These are phyloP conservation scores for Onygenales sp. DNA, from an alignment of 2,329 filamentous ascomycete genomes.

Conservation along the genomic window DNA sequence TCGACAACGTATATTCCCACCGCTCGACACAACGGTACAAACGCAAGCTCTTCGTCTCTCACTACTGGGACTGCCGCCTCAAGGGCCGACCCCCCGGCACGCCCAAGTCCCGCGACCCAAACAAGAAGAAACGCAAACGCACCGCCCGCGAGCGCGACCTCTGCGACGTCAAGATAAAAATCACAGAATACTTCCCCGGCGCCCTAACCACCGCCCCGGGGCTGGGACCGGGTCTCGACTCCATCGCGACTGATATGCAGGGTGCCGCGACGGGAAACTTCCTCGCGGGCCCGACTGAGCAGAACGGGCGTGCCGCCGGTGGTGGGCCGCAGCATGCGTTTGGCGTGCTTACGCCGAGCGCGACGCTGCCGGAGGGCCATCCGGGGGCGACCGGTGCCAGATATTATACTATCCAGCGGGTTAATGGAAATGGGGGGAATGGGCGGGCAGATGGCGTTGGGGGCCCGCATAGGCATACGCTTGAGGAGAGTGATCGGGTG, in stretches of 20 bases:
- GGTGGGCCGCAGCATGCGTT: conserved; percentile 21
- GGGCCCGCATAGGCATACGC: conserved; percentile 63
- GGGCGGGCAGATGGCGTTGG: conserved; percentile 60
- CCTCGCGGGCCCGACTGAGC: conserved; percentile 1
- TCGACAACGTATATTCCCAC: conserved; percentile 79
- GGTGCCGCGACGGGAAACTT: neutral
- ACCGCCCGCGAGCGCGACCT: conserved; percentile 64
- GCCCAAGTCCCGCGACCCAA: conserved; percentile 67
- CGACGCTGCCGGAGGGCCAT: conserved; percentile 33
- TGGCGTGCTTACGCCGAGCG: conserved; percentile 34
- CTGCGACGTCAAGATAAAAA: conserved; percentile 83
- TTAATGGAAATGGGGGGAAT: conserved; percentile 67
- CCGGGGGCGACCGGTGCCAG: conserved; percentile 43
- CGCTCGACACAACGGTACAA: conserved; percentile 74
- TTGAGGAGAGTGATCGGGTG: conserved; percentile 66
- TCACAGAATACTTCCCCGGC: conserved; percentile 65
- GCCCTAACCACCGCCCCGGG: conserved; percentile 22
- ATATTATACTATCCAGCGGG: conserved; percentile 66
- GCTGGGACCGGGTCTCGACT: conserved; percentile 19
- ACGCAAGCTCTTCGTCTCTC: conserved; percentile 70
- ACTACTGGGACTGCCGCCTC: conserved; percentile 77
- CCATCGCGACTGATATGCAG: conserved; percentile 9
- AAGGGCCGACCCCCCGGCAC: conserved; percentile 72
- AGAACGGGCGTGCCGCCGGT: conserved; percentile 20
- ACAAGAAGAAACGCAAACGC: conserved; percentile 73